Conservation (phyloP, 768 basidiomycete species). For the Coprinellus aureogranulatus region DNA sequence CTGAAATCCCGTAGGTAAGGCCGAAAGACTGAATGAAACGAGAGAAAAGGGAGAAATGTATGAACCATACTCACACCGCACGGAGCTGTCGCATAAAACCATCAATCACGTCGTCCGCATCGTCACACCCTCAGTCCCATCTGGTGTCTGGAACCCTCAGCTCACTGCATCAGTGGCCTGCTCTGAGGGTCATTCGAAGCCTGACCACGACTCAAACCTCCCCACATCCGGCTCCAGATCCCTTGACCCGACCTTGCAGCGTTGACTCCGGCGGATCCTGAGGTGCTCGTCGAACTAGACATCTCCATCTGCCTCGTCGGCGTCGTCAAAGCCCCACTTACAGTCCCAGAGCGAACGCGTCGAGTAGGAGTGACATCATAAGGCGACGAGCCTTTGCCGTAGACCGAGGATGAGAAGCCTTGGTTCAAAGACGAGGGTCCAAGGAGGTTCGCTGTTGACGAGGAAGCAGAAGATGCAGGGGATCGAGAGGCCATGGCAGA, state of each 20-base stretch:
- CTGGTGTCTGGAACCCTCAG: not conserved
- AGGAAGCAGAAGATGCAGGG: constrained; percentile 15
- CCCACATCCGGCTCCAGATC: constrained; percentile 77
- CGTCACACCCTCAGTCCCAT: not conserved
- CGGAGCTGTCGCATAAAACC: no score
- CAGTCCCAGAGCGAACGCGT: constrained; percentile 4
- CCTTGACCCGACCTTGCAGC: constrained; percentile 36
- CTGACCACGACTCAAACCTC: constrained; percentile 24
- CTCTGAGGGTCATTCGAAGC: not conserved
- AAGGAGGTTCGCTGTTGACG: constrained; percentile 13
- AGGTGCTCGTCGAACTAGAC: not conserved
- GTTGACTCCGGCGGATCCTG: not conserved
- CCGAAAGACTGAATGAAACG: not conserved
- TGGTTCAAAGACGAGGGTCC: not conserved
- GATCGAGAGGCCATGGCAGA: constrained; percentile 10
- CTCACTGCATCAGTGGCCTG: not conserved
- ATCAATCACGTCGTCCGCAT: no score
- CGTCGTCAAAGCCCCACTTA: not conserved
- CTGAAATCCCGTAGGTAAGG: not conserved
- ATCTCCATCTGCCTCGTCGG: not conserved
- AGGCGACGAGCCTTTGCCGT: not conserved
- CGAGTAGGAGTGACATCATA: constrained; percentile 5
- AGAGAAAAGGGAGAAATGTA: not conserved
- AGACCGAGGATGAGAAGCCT: constrained; percentile 3
- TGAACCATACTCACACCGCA: no score